Base-by-base conservation (phyloP, 2,329 filamentous ascomycete species). In the Xylariaceae sp. region DNA sequence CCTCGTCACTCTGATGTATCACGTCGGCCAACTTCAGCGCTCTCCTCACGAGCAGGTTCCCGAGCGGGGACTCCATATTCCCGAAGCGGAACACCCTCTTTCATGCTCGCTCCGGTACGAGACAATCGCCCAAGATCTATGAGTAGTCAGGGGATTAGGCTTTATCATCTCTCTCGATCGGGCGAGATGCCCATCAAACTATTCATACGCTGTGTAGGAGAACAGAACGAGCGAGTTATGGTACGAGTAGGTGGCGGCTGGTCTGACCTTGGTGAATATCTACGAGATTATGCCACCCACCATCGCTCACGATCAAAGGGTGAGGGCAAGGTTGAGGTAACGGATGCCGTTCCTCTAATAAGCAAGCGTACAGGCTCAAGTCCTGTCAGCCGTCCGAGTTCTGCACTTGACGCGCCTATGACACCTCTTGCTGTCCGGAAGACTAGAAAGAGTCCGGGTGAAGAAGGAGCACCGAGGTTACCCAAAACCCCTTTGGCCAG, bases 181-280 rank as follows among this genome's bases (percentile, higher is more conserved):
- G 90, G 90, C 51, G 87, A 94, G 60, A 84, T 91, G 10, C 94
- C 94, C 0, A 92, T 97, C 68, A 97, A 97, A 73, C 83, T 99
- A 4, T 96, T 95, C 66, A 92, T 99, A 37, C 88, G 94, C 13
- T 86, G 92, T 1, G 92, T 99, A 2, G 94, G 94, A 43, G 92
- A 96, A 70, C 81, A 85, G 51, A 91, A 90, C 13, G 92, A 97
- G 72, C 86, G 94, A 45, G 92, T 97, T 57, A 97, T 99, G 94
- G 94, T 99, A 6, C 89, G 94, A 29, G 93, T 99, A 10, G 94
- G 94, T 10, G 94, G 94, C 54, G 94, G 94, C n/a, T 99, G 94
- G 94, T 92, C 92, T 11, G 94, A 99, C 71, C 78, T 99, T 16
- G 93, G 89, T 30, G 94, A 97, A 71, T 99, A 97, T 67, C 80